Evolutionary conservation across 2,329 filamentous ascomycete genomes (phyloP), one percentile per base, ranked within the genome.

Genomic region (Scedosporium aurantiacum): DNA sequence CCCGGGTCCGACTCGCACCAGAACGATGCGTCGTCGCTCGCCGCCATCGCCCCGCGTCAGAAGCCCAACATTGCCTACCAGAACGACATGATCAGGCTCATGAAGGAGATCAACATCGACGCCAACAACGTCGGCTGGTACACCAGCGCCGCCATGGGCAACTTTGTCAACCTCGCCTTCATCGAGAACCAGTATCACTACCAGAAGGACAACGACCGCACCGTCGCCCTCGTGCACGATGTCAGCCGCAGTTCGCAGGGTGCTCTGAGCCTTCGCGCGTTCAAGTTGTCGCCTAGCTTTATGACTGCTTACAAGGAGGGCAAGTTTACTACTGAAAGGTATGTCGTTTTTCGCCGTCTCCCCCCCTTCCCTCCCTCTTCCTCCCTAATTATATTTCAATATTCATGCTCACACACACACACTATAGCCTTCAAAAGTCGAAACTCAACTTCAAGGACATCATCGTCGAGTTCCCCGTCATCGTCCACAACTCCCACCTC

Each of bases 111-210:
- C 71, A 99, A 97, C 75, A 90, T 97, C 63, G 94, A 99, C 74
- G 94, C 94, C 67, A 96, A 97, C 81, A 95, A 91, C 70, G 91
- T 96, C 63, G 94, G 94, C 70, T 99, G 92, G 92, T 99, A 99
- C 79, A 97, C 91, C 63, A 97, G 91, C 79, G 91, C 92, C 65
- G 96, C 91, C 75, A 95, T 99, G 90, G 94, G 94, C 75, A 97
- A 96, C 82, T 97, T 97, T 69, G 83, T 97, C 81, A 97, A 92
- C 80, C 76, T 89, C 72, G 90, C 88, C 80, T 92, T 96, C 72
- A 90, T 99, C 75, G 94, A 99, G 83, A 99, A 97, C 80, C 92
- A 97, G 76, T 91, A 86, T 78, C 89, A 92, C 79, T 97, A 96
- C 81, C 94, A 99, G 81, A 94, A 90, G 75, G 90, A 95, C 69